Conservation (phyloP, 306 rosid species). For the Glycine soja region DNA sequence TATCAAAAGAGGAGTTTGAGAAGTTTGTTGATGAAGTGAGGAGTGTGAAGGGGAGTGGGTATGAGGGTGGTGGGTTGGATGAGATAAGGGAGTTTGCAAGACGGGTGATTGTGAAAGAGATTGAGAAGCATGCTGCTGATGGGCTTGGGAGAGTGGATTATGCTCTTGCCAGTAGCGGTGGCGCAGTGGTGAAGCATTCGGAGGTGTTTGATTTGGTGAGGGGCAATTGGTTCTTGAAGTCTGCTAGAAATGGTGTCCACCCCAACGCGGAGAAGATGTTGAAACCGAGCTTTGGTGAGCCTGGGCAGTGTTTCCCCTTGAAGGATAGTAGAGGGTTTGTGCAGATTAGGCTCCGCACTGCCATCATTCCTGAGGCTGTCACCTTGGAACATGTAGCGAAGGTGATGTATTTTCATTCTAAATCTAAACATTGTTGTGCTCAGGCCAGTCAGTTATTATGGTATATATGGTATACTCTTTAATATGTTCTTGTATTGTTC, state of each 20-base stretch:
- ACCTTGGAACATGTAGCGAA: slow-evolving; percentile 95
- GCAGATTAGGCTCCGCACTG: slow-evolving; percentile 78
- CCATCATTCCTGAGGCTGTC: slow-evolving; percentile 85
- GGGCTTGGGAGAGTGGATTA: slow-evolving; percentile 91
- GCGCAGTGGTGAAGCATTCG: slow-evolving; percentile 72
- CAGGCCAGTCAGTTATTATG: not conserved
- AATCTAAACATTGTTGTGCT: not conserved
- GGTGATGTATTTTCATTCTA: slow-evolving; percentile 56
- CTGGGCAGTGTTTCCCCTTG: slow-evolving; percentile 92
- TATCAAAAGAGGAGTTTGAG: slow-evolving; percentile 79
- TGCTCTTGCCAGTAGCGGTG: slow-evolving; percentile 79
- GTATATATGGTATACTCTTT: not conserved
- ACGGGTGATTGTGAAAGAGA: slow-evolving; percentile 72
- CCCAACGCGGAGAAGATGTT: slow-evolving; percentile 76
- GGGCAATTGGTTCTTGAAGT: slow-evolving; percentile 61
- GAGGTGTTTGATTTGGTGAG: slow-evolving; percentile 56
- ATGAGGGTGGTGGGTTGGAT: slow-evolving; percentile 65
- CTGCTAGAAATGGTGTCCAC: slow-evolving; percentile 56
- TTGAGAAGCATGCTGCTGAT: slow-evolving; percentile 89
- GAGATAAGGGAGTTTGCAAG: slow-evolving; percentile 79
- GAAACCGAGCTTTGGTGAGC: slow-evolving; percentile 95
- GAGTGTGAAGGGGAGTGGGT: slow-evolving; percentile 50
- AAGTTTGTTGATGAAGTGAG: slow-evolving; percentile 64
- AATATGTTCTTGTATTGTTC: not conserved
- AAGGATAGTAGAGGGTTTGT: slow-evolving; percentile 82